Base-by-base conservation (phyloP, 495 filamentous ascomycete species). In the Hyaloscypha hepaticicola region DNA sequence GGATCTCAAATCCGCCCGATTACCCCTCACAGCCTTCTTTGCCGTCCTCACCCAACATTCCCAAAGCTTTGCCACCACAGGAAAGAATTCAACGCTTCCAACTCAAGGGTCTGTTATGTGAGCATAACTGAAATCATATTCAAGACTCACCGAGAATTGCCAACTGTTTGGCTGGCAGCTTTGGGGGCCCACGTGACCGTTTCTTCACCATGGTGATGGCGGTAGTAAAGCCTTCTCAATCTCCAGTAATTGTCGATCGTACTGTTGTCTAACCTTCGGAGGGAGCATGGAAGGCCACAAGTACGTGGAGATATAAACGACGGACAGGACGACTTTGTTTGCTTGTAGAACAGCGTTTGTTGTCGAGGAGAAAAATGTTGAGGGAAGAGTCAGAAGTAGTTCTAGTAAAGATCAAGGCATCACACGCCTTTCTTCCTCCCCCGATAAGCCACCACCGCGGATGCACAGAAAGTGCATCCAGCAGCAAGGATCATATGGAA, bases 131-230 rank as follows among this genome's bases (percentile, higher is more conserved):
- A 49, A 11, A 53, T 14, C 60, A 25, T 19, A 45, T 14, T 45
- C 3, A 29, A 53, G 12, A 76, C 85, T 80, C 78, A 90, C 87
- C 84, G 49, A 91, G 79, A 72, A 91, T 88, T 12, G 86, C 70
- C 63, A 83, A 72, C 65, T 83, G 81, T 65, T 77, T 71, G 2
- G 67, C 73, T 1, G 82, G 81, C 69, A 83, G 65, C 66, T 78
- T 81, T 21, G 79, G 62, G 1, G 65, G 66, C n/a, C 70, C 70
- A 52, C 61, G 64, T 16, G 56, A 57, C 53, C 52, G 65, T 59
- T 31, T 63, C 16, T 66, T 66, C 49, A 51, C 27, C 65, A 68
- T 72, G 51, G 25, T 26, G 56, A 59, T 28, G 22, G 28, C 19
- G 16, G 48, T 29, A 53, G 58, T 25, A 53, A 16, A 45, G 52